Conservation (phyloP, 2,329 filamentous ascomycete species). For the Chaetomium sp. region DNA sequence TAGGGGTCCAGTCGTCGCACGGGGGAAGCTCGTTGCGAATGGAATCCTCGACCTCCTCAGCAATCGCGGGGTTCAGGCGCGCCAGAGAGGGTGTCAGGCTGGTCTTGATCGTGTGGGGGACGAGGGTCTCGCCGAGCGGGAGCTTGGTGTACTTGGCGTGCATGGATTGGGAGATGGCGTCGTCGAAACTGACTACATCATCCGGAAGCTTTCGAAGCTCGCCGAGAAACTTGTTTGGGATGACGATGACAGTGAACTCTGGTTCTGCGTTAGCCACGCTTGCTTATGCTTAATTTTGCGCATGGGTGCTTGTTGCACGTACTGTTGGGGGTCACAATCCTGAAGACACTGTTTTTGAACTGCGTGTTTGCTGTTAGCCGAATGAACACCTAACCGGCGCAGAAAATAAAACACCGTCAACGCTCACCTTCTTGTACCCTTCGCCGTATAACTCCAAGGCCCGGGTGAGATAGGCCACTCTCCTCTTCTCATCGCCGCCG, state of each 20-base stretch:
- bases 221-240: conserved; percentile 27
- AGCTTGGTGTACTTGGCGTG: conserved; percentile 32
- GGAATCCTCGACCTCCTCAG: conserved; percentile 33
- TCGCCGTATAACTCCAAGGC: conserved; percentile 24
- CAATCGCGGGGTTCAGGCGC: conserved; percentile 33
- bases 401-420: neutral
- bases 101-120: conserved; percentile 28
- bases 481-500: conserved; percentile 24
- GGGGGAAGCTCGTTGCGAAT: conserved; percentile 31
- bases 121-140: conserved; percentile 19
- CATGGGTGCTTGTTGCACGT: neutral
- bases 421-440: conserved; percentile 27
- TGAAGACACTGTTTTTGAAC: conserved; percentile 30
- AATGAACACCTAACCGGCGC: no score
- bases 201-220: conserved; percentile 31
- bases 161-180: conserved; percentile 26
- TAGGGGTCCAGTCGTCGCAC: conserved; percentile 34
- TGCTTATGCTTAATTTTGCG: no score
- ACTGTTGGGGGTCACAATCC: conserved; percentile 25
- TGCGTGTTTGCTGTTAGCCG: conserved; percentile 1
- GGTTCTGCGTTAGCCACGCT: neutral
- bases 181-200: conserved; percentile 27
- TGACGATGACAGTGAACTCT: conserved; percentile 25
- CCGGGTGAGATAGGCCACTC: conserved; percentile 22
- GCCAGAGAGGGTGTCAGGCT: conserved; percentile 31